A percentile compares a stretch with the other conserved stretches of the same genome.
Evolutionary conservation across 2,329 filamentous ascomycete species (phyloP).

Genomic region (Rhynchosporium graminicola): DNA sequence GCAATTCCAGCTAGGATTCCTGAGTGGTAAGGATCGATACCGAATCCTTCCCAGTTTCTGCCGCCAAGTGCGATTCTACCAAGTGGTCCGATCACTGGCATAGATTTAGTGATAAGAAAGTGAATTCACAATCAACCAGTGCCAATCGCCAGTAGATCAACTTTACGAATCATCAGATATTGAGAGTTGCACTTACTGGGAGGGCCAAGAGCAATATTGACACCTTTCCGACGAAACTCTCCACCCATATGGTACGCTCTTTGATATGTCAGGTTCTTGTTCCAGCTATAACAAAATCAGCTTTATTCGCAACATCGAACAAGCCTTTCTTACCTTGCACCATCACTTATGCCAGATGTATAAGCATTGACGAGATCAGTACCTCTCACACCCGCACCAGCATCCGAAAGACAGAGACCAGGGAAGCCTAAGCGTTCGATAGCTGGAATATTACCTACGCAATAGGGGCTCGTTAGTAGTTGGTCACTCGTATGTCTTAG

Average conservation of each 20-base stretch:
- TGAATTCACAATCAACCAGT: not conserved
- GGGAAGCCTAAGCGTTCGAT: conserved; percentile 57
- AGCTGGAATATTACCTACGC: conserved; percentile 43
- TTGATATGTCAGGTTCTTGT: conserved; percentile 63
- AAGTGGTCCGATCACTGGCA: conserved; percentile 60
- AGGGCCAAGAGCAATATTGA: conserved; percentile 68
- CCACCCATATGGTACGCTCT: conserved; percentile 70
- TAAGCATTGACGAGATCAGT: conserved; percentile 51
- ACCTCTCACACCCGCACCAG: conserved; percentile 64
- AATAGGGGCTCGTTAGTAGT: no score
- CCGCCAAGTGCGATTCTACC: conserved; percentile 67
- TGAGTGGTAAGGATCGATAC: conserved; percentile 24
- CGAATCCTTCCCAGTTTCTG: conserved; percentile 63
- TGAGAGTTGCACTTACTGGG: not conserved
- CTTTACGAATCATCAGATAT: no score
- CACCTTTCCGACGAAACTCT: conserved; percentile 71
- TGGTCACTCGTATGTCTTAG: no score
- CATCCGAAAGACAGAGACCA: conserved; percentile 68
- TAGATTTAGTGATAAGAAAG: not conserved
- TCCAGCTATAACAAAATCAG: conserved; percentile 44
- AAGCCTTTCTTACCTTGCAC: conserved; percentile 6
- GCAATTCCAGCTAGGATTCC: not conserved
- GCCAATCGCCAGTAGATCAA: no score
- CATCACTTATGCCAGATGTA: conserved; percentile 27
- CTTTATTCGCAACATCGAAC: conserved; percentile 40